Conservation (phyloP, 257 asterid genomes). For the Mitragyna speciosa region DNA sequence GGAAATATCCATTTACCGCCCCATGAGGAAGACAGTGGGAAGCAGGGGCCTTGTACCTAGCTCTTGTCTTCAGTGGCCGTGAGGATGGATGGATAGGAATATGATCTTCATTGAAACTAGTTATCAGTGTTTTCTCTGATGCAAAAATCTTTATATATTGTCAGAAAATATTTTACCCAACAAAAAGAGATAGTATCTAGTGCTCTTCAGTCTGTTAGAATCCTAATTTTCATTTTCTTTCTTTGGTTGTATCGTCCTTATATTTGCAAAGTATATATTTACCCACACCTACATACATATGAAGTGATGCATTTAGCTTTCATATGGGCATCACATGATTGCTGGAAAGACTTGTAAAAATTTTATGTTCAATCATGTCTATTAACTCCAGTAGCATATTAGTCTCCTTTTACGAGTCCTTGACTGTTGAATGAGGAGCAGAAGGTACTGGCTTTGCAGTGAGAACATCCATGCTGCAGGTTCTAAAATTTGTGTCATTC, state of each 20-base stretch:
- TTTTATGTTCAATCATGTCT: conserved; percentile 9
- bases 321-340: background rate
- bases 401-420: conserved; percentile 31
- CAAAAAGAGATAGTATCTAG: background rate
- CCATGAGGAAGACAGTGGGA: background rate
- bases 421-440: conserved; percentile 18
- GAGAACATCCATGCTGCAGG: conserved; percentile 38
- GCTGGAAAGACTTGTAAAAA: conserved; percentile 2
- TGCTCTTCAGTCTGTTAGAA: background rate
- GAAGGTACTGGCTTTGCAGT: conserved; percentile 18
- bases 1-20: background rate
- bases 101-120: background rate
- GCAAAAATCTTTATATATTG: background rate
- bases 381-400: conserved; percentile 17
- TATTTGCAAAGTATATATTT: background rate
- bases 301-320: conserved; percentile 1
- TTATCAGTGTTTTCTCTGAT: background rate
- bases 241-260: background rate
- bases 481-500: conserved; percentile 29
- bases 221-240: background rate
- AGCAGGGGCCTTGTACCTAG: background rate
- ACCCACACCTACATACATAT: background rate
- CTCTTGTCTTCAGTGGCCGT: background rate
- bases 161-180: background rate
- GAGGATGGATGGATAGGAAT: background rate